Evolutionary conservation across 805 yeast species (phyloP).

Genomic region (Candida chilensis): DNA sequence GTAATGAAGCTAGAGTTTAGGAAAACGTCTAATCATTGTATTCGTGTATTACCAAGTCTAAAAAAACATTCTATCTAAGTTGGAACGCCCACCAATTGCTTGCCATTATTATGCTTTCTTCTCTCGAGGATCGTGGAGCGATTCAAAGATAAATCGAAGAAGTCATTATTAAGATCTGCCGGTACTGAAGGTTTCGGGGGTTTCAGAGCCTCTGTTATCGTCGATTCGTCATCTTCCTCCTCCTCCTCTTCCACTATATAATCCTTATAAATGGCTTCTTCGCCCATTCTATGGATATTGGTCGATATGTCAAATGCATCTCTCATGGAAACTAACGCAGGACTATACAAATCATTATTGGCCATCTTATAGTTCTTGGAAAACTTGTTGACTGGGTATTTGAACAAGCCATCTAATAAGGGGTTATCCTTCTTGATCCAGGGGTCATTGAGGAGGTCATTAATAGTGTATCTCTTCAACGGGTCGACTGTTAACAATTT

Average conservation of each 20-base stretch:
- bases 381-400: too few species aligned
- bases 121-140: constrained; percentile 49
- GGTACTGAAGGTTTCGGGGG: not conserved
- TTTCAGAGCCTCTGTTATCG: constrained; percentile 5
- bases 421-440: constrained; percentile 45
- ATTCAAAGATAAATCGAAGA: constrained; percentile 35
- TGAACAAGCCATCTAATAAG: constrained; percentile 1
- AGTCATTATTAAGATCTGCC: constrained; percentile 7
- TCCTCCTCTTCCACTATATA: constrained; percentile 28
- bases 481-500: constrained; percentile 68
- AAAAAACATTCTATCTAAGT: too few species aligned
- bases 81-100: too few species aligned
- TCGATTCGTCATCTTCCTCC: constrained; percentile 16
- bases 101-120: constrained; percentile 20
- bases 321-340: constrained; percentile 72
- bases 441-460: constrained; percentile 65
- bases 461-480: constrained; percentile 55
- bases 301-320: constrained; percentile 84
- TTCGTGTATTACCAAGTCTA: too few species aligned
- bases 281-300: constrained; percentile 77
- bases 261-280: constrained; percentile 34
- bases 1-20: not conserved
- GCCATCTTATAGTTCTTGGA: constrained; percentile 14
- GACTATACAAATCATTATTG: constrained; percentile 42
- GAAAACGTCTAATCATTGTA: too few species aligned